Conservation (phyloP, 108 stramenopile genomes). For the Fistulifera pelliculosa region DNA sequence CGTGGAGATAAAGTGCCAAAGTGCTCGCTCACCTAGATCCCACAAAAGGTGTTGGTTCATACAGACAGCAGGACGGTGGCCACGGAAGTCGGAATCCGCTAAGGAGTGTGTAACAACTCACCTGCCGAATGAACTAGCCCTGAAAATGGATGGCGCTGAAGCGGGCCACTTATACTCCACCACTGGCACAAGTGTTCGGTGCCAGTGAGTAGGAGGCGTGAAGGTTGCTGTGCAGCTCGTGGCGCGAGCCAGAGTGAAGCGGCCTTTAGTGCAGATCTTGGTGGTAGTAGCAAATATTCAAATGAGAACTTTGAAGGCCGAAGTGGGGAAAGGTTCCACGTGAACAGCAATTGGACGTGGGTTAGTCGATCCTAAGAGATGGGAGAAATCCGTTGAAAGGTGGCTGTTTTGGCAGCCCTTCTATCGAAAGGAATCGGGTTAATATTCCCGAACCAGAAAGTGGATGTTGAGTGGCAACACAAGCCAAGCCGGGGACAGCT, state of each 20-base stretch:
- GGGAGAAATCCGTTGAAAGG: constrained; percentile 84
- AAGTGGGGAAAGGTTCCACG: constrained; percentile 86
- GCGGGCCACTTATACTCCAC: constrained; percentile 85
- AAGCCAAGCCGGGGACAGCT: constrained; percentile 82
- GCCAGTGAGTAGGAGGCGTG: constrained; percentile 84
- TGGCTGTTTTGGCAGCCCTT: constrained; percentile 67
- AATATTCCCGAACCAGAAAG: constrained; percentile 90
- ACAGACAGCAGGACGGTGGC: constrained; percentile 96
- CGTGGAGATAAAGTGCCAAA: constrained; percentile 94
- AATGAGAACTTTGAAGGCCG: constrained; percentile 91
- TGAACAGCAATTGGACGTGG: constrained; percentile 88
- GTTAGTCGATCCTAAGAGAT: constrained; percentile 89
- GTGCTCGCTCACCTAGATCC: constrained; percentile 94
- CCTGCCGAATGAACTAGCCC: constrained; percentile 87
- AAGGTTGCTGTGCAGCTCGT: constrained; percentile 78
- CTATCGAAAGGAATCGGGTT: constrained; percentile 91
- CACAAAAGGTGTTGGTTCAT: constrained; percentile 98
- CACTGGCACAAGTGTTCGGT: constrained; percentile 52
- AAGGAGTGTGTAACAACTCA: constrained; percentile 87
- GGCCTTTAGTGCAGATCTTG: constrained; percentile 93
- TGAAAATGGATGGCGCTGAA: constrained; percentile 98
- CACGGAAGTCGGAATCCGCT: constrained; percentile 95
- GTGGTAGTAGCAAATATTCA: constrained; percentile 97
- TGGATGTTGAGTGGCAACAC: constrained; percentile 90
- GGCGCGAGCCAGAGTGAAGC: constrained; percentile 90